A percentile compares a stretch with the other conserved stretches of the same genome.
phyloP scores from a whole-genome alignment of 345 rosid genomes.

The Pugionium cornutum region DNA sequence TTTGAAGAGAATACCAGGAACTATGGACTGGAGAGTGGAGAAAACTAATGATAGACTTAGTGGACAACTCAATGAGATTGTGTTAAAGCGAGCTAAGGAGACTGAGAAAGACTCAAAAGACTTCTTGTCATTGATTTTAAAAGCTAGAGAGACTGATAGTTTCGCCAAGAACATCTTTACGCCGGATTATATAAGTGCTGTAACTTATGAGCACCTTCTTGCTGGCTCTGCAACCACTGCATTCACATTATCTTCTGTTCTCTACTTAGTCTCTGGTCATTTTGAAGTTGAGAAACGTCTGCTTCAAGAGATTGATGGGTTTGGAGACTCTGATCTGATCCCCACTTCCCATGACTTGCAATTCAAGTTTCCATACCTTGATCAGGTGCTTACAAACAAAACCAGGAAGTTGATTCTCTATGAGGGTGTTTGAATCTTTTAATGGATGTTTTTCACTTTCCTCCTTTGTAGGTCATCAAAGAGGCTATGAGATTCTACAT shows the following conservation, averaged over 20 bases:
- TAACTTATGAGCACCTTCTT: slow-evolving; percentile 89
- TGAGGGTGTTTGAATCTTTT: slow-evolving; percentile 1
- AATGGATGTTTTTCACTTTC: neutral
- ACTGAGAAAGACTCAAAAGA: slow-evolving; percentile 57
- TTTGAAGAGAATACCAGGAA: slow-evolving; percentile 78
- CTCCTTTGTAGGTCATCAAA: slow-evolving; percentile 63
- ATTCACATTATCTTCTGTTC: slow-evolving; percentile 70
- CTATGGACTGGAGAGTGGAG: slow-evolving; percentile 82
- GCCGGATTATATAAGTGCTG: slow-evolving; percentile 75
- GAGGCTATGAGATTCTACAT: slow-evolving; percentile 81
- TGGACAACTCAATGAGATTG: slow-evolving; percentile 71
- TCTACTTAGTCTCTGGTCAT: slow-evolving; percentile 75
- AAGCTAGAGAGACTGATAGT: slow-evolving; percentile 63
- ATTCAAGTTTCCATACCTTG: slow-evolving; percentile 71
- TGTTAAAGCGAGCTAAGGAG: slow-evolving; percentile 60
- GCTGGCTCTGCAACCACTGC: slow-evolving; percentile 91
- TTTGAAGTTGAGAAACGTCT: slow-evolving; percentile 67
- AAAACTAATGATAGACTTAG: slow-evolving; percentile 56
- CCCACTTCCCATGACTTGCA: slow-evolving; percentile 74
- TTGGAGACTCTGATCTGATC: slow-evolving; percentile 54
- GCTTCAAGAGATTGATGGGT: slow-evolving; percentile 69
- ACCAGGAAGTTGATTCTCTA: neutral
- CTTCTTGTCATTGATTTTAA: slow-evolving; percentile 70
- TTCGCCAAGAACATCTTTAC: slow-evolving; percentile 53
- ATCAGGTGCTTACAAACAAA: slow-evolving; percentile 51